phyloP scores from a whole-genome alignment of 2,329 filamentous ascomycete genomes.

The Aspergillus caelatus region DNA sequence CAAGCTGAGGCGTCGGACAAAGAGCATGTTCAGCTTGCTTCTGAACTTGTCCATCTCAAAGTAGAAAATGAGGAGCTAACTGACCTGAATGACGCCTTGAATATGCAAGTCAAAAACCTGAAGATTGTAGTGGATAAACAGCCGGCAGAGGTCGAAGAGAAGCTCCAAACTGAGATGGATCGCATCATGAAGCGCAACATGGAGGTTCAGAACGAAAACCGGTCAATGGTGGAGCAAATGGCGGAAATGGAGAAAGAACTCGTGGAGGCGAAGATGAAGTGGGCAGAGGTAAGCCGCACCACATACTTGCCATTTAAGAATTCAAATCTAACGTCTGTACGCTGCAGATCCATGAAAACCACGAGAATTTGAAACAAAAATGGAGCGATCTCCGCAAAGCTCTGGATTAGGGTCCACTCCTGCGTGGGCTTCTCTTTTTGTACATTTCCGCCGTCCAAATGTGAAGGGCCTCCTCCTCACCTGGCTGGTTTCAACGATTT shows the following conservation, averaged over 20 bases:
- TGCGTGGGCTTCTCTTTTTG: neutral
- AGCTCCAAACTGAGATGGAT: slow-evolving; percentile 83
- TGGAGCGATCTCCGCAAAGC: slow-evolving; percentile 72
- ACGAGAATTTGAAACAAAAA: slow-evolving; percentile 74
- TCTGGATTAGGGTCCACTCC: slow-evolving; percentile 42
- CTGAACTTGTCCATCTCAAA: slow-evolving; percentile 87
- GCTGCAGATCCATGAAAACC: slow-evolving; percentile 65
- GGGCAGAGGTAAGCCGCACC: slow-evolving; percentile 75
- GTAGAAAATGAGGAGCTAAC: slow-evolving; percentile 88
- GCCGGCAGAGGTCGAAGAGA: slow-evolving; percentile 81
- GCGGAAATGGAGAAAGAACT: slow-evolving; percentile 89
- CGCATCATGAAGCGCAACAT: slow-evolving; percentile 88
- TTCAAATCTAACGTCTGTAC: slow-evolving; percentile 17
- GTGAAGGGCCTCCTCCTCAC: neutral
- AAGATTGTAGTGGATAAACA: slow-evolving; percentile 86
- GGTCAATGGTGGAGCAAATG: slow-evolving; percentile 83
- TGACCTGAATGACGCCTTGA: slow-evolving; percentile 87
- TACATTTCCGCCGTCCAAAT: slow-evolving; percentile 4
- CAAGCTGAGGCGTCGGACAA: slow-evolving; percentile 84
- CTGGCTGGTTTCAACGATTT: neutral
- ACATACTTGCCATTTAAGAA: neutral
- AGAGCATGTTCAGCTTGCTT: slow-evolving; percentile 88
- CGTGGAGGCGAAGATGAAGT: slow-evolving; percentile 90
- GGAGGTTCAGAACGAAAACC: slow-evolving; percentile 92
- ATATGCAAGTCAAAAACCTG: slow-evolving; percentile 81